Percentiles rank a stretch among this genome's conserved stretches.
phyloP scores from a whole-genome alignment of 345 rosid species.

The Citrus sp. region DNA sequence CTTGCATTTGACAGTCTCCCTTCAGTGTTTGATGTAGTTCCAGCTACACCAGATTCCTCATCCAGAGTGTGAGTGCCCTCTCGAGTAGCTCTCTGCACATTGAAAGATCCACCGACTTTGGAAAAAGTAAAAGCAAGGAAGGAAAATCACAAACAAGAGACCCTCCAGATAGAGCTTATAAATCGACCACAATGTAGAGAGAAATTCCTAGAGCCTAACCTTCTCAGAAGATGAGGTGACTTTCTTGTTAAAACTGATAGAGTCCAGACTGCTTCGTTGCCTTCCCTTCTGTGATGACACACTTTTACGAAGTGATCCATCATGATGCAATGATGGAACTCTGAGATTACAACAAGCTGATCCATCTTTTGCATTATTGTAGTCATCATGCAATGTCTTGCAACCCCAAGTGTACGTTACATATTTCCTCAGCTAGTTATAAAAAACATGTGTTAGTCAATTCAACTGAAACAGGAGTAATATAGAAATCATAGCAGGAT shows the following conservation, averaged over 20 bases:
- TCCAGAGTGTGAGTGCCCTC: constrained; percentile 27
- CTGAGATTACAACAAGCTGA: constrained; percentile 34
- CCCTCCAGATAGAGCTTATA: neutral
- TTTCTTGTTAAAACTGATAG: constrained; percentile 37
- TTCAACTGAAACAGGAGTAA: constrained; percentile 5
- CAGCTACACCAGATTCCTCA: constrained; percentile 27
- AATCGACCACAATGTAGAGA: neutral
- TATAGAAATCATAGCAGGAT: neutral
- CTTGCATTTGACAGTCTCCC: constrained; percentile 24
- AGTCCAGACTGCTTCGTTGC: constrained; percentile 18
- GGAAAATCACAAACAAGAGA: neutral
- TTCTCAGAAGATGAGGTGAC: constrained; percentile 38
- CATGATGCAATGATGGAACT: constrained; percentile 34
- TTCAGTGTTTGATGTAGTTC: constrained; percentile 26
- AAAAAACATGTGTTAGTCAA: constrained; percentile 7
- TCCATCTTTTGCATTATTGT: constrained; percentile 14
- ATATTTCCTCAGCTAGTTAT: constrained; percentile 78
- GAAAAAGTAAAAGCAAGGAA: neutral
- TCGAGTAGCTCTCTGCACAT: constrained; percentile 33
- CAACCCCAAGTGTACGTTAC: constrained; percentile 81
- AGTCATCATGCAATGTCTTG: constrained; percentile 45
- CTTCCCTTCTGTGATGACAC: constrained; percentile 35
- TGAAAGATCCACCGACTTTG: neutral
- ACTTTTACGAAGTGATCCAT: constrained; percentile 29
- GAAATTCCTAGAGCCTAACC: constrained; percentile 35